phyloP scores from a whole-genome alignment of 2,329 filamentous ascomycete species.

The Arthrobotrys pseudoclavata region DNA sequence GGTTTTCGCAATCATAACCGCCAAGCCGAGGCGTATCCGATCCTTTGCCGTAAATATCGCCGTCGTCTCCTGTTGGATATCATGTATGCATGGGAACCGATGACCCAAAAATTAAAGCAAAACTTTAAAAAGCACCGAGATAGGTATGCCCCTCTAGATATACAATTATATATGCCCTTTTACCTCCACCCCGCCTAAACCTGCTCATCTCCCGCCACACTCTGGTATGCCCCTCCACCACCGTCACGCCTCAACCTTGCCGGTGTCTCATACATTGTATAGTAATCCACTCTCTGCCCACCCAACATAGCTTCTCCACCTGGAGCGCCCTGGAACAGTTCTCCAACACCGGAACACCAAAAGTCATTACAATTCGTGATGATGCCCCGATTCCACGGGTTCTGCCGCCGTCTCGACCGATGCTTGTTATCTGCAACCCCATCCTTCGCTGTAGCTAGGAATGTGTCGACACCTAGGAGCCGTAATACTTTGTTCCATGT shows the following conservation, averaged over 20 bases:
- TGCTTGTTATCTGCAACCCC: conserved; percentile 73
- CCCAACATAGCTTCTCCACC: conserved; percentile 78
- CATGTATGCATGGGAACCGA: conserved; percentile 1
- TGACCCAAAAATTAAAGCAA: conserved; percentile 2
- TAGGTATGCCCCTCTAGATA: conserved; percentile 24
- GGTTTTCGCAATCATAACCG: background rate
- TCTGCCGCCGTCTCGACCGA: conserved; percentile 70
- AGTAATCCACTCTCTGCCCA: conserved; percentile 86
- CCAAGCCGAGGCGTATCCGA: conserved; percentile 2
- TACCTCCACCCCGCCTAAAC: conserved; percentile 35
- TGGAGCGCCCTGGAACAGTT: conserved; percentile 78
- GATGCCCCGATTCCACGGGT: conserved; percentile 87
- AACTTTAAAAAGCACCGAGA: conserved; percentile 9
- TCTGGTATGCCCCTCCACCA: conserved; percentile 67
- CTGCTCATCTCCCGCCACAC: conserved; percentile 68
- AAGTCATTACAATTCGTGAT: conserved; percentile 95
- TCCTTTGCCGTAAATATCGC: conserved; percentile 3
- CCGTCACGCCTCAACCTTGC: conserved; percentile 66
- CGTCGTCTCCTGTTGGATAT: conserved; percentile 15
- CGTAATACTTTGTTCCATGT: conserved; percentile 77
- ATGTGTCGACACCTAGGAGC: conserved; percentile 89
- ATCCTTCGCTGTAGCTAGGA: conserved; percentile 88
- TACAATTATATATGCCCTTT: conserved; percentile 7
- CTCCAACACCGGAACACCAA: conserved; percentile 88
- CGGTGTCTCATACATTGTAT: conserved; percentile 88